phyloP scores from a whole-genome alignment of 257 asterid genomes.

The Voacanga thouarsii region DNA sequence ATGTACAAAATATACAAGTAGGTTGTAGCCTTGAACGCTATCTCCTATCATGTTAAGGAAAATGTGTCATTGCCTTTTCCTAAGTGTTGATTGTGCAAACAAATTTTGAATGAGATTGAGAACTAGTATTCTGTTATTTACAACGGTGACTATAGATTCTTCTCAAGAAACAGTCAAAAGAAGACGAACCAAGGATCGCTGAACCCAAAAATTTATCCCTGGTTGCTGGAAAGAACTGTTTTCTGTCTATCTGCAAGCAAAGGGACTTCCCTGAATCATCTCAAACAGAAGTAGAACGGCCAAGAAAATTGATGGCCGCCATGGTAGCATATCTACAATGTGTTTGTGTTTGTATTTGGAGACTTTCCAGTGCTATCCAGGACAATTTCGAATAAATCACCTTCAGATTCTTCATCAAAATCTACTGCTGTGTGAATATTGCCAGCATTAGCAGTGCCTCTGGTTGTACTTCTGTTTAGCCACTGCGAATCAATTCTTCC shows the following conservation, averaged over 20 bases:
- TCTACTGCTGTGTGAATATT: slow-evolving; percentile 7
- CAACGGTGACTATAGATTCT: neutral
- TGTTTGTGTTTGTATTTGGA: slow-evolving; percentile 30
- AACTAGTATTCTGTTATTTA: slow-evolving; percentile 3
- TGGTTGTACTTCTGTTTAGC: slow-evolving; percentile 50
- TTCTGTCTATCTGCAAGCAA: neutral
- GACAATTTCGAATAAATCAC: slow-evolving; percentile 83
- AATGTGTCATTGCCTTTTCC: neutral
- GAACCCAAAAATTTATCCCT: slow-evolving; percentile 19
- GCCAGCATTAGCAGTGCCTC: slow-evolving; percentile 49
- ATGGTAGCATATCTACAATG: slow-evolving; percentile 4
- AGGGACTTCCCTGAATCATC: neutral
- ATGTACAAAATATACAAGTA: neutral
- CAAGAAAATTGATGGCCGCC: neutral
- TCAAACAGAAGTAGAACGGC: neutral
- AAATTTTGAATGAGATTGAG: neutral
- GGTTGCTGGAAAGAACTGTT: slow-evolving; percentile 1
- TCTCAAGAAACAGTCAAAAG: slow-evolving; percentile 9
- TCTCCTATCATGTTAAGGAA: neutral
- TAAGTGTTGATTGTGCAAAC: neutral
- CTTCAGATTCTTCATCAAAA: slow-evolving; percentile 63
- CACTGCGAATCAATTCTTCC: slow-evolving; percentile 83
- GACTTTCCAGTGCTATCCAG: slow-evolving; percentile 61
- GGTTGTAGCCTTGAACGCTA: neutral
- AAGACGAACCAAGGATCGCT: slow-evolving; percentile 4